phyloP scores from a whole-genome alignment of 2,329 filamentous ascomycete species.

The Cadophora sp. region DNA sequence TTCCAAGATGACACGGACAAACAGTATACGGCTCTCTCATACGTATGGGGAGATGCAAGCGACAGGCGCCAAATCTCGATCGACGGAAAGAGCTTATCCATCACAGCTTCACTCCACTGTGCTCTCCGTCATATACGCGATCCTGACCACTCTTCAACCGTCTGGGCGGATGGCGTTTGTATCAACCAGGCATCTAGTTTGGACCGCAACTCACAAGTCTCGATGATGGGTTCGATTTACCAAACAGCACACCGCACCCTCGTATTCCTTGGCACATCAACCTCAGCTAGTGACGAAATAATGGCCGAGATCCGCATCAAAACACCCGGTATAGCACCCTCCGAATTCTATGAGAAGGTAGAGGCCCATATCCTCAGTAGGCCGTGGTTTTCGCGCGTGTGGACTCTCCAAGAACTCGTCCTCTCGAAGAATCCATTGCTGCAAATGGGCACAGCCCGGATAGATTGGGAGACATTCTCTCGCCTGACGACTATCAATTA shows the following conservation, averaged over 20 bases:
- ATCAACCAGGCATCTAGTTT: conserved; percentile 24
- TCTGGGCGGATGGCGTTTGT: conserved; percentile 33
- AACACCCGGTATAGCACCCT: background rate
- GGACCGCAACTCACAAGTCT: conserved; percentile 24
- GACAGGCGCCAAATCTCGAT: conserved; percentile 1
- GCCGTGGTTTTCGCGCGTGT: conserved; percentile 48
- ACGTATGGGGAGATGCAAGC: conserved; percentile 29
- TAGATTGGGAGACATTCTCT: conserved; percentile 18
- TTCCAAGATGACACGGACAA: conserved; percentile 23
- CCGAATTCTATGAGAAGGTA: background rate
- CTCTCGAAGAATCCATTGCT: conserved; percentile 20
- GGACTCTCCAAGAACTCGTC: conserved; percentile 48
- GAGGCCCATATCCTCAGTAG: conserved; percentile 38
- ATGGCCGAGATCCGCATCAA: background rate
- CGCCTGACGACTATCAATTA: no score
- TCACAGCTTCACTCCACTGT: conserved; percentile 24
- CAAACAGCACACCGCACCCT: conserved; percentile 19
- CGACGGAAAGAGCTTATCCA: conserved; percentile 19
- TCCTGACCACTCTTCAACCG: background rate
- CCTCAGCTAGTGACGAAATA: background rate
- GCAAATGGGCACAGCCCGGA: conserved; percentile 6
- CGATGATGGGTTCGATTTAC: conserved; percentile 25
- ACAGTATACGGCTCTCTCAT: conserved; percentile 27
- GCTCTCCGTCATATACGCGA: conserved; percentile 24
- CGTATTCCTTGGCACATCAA: conserved; percentile 26